Evolutionary conservation across 805 yeast genomes (phyloP).

Genomic region (Hanseniaspora vineae): DNA sequence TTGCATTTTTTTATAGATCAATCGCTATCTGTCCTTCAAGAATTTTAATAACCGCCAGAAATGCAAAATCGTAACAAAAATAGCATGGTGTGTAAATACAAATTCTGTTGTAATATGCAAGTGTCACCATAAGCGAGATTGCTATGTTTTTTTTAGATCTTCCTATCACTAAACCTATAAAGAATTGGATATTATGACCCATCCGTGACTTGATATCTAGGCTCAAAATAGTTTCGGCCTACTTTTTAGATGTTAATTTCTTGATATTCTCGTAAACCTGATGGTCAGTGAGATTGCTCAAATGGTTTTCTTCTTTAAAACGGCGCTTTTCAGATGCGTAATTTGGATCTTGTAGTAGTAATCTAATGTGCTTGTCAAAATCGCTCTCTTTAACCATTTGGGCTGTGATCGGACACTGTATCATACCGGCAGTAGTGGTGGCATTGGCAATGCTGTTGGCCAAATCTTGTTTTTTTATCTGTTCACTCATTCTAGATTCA

Average conservation of each 20-base stretch:
- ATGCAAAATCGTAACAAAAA: neutral
- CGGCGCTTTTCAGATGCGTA: slow-evolving; percentile 53
- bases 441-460: neutral
- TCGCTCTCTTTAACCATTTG: slow-evolving; percentile 54
- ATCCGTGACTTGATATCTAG: no score
- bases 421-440: slow-evolving; percentile 14
- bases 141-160: neutral
- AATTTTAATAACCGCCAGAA: no score
- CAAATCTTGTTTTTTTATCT: slow-evolving; percentile 7
- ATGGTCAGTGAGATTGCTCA: slow-evolving; percentile 36
- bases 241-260: slow-evolving; percentile 23
- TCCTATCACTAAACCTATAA: no score
- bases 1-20: no score
- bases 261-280: slow-evolving; percentile 55
- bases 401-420: slow-evolving; percentile 74
- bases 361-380: slow-evolving; percentile 59
- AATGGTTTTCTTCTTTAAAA: slow-evolving; percentile 43
- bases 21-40: no score
- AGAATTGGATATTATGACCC: no score
- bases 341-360: slow-evolving; percentile 62
- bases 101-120: no score
- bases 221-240: neutral
- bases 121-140: no score
- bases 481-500: slow-evolving; percentile 38
- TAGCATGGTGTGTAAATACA: no score